Evolutionary conservation across 495 filamentous ascomycete genomes (phyloP), one percentile per base, ranked within the genome.

Genomic region (Pseudoneurospora amorphoporcata): DNA sequence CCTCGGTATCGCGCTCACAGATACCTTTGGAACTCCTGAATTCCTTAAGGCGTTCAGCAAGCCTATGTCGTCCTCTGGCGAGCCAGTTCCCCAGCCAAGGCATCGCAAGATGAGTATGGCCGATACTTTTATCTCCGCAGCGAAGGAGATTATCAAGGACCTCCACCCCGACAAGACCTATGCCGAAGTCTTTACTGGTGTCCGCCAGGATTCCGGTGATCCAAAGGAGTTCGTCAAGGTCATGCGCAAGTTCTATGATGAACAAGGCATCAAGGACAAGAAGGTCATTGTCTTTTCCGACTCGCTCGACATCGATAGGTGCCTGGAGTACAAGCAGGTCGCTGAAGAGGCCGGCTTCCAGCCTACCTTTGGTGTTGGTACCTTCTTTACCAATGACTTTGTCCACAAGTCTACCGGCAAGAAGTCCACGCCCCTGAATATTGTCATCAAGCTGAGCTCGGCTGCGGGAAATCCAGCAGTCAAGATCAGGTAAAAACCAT

Each of bases 231-330:
- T 95, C 75, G 88, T 98, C 72, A 90, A 91, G 79, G 77, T 91
- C 77, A 94, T 96, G 84, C 89, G 91, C 29, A 86, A 91, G 4
- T 99, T 98, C 82, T 99, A 98, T 78, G 88, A 96, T 73, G 81
- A 81, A 40, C 82, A 86, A 69, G 90, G 90, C 3, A 92, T 98
- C 79, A 89, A 82, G 39, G 92, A 92, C 3, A 90, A 90, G 83
- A 99, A 98, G 85, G 92, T 88, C 0, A 91, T 98, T 61, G 95
- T 98, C n/a, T 99, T 98, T 80, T 99, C 95, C 3, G 95, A 99
- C 82, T 95, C 93, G 7, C 83, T 99, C 42, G 90, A 98, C 76
- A 92, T 98, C 71, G 94, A 97, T 17, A 89, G 90, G 47, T 98
- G 96, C 79, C 81, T 98, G 37, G 89, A 95, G 80, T 99, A 98